Base-by-base conservation (phyloP, 2,329 filamentous ascomycete genomes). In the Fusarium sp. region DNA sequence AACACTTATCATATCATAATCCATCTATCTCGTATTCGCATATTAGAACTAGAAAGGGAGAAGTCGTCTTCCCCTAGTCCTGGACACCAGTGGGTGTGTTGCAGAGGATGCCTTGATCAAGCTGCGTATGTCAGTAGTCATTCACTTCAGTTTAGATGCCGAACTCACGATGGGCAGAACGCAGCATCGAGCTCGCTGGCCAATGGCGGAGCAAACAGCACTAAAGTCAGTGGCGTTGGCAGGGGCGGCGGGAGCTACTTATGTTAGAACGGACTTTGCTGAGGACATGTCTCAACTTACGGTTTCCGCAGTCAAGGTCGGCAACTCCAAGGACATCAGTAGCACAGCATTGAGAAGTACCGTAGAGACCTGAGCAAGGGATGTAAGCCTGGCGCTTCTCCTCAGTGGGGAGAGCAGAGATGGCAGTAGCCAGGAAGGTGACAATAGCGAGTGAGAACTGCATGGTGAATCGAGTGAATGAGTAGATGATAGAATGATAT, bases 281-380 rank as follows among this genome's bases (percentile, higher is more conserved):
- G 0, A 15, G 1, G 8, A 27, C 9, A 25, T 11, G 6, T 0
- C 1, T 11, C 13, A 25, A 82, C 87, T 74, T 82, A 89, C 88
- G 88, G 64, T 81, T 78, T 22, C 75, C 80, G 79, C 90, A 92
- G 82, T 91, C 82, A 29, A 90, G 81, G 78, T 88, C 82, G 6
- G 85, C 87, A 64, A 90, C 69, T 65, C 87, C 85, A 42, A 91
- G 85, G 38, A 91, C 84, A 71, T 91, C 87, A 29, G 88, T 89
- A 18, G 89, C 86, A 77, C 90, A 92, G 84, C 90, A 92, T 71
- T 87, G 84, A 7, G 86, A 76, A 36, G 74, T 82, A 72, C 76
- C 78, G 73, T 85, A 85, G 25, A 86, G 80, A 22, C 80, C 81
- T 35, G 79, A 79, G 75, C 86, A 86, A 45, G 85, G 79, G 13